Evolutionary conservation across 768 basidiomycete genomes (phyloP), one percentile per base, ranked within the genome.

Genomic region (Leccinum rimulosum): DNA sequence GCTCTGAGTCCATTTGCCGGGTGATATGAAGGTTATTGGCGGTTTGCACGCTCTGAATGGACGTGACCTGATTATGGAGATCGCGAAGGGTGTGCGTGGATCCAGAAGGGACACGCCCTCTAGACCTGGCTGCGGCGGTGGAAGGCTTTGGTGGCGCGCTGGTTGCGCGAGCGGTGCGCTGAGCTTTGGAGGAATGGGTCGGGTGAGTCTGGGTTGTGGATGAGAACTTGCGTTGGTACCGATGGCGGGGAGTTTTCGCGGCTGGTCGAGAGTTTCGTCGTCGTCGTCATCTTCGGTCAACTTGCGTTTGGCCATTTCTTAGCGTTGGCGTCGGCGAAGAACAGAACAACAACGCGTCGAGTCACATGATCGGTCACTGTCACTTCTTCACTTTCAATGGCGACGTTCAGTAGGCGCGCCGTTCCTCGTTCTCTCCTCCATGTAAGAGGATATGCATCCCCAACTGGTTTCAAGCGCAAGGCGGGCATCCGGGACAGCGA

Each of bases 1-100:
- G 85, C 69, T 91, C 89, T 1, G 83, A 76, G 2, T 84, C 85
- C 84, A 91, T 84, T 52, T 86, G 83, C 7, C 81, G 79, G 7
- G 83, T 82, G 11, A 91, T 75, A 35, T 79, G 77, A 7, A 82
- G 82, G 2, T 80, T 72, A 67, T 87, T 85, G 5, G 81, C 82
- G 6, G 76, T 76, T 10, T 85, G 80, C 0, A 79, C 80, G 12
- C 75, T 73, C 55, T 84, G 82, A 33, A 86, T 74, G 3, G 80
- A 78, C 0, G 78, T 68, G 8, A 84, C 75, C 61, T 86, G 84
- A 31, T 77, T 76, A 61, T 86, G 81, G 11, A 88, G 75, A 19
- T 79, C 73, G 43, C 77, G 76, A 62, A 86, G 75, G 19, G 83
- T 76, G 61, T 79, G 68, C 17, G 49, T 51, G 31, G 67, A 59